Percentiles rank a stretch among this genome's conserved stretches.
Evolutionary conservation across 768 basidiomycete genomes (phyloP).

Genomic region (Termitomyces sp.): DNA sequence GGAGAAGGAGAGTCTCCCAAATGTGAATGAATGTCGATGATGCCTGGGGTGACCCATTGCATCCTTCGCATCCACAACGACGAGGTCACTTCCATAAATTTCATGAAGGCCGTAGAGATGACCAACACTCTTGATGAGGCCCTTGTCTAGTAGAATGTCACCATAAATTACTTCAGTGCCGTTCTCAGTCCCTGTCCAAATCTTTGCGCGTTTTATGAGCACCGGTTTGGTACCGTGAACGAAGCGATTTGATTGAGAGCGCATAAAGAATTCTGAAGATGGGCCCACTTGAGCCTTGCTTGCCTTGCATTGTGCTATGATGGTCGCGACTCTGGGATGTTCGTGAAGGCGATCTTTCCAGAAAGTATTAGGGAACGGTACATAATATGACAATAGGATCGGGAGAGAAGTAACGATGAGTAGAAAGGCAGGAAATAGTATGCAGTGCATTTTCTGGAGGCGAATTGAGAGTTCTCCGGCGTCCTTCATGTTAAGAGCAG

Average conservation of each 20-base stretch:
- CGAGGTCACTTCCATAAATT: conserved; percentile 29
- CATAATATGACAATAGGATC: conserved; percentile 1
- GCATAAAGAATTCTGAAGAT: conserved; percentile 38
- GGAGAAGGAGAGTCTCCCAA: conserved; percentile 53
- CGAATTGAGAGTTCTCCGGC: not conserved
- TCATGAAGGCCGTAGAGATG: conserved; percentile 28
- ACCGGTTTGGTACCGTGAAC: conserved; percentile 57
- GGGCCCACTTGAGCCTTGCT: conserved; percentile 38
- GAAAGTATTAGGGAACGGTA: conserved; percentile 1
- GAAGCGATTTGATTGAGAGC: conserved; percentile 61
- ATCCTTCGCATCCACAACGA: conserved; percentile 58
- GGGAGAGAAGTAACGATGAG: not conserved
- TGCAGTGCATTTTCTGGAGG: not conserved
- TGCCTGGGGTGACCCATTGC: conserved; percentile 78
- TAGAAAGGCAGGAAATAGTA: not conserved
- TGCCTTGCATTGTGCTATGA: conserved; percentile 39
- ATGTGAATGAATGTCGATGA: conserved; percentile 68
- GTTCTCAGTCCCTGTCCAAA: conserved; percentile 77
- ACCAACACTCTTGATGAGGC: conserved; percentile 60
- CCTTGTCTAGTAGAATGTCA: conserved; percentile 67
- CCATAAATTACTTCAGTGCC: conserved; percentile 62
- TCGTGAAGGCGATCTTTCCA: not conserved
- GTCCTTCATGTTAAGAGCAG: conserved; percentile 1
- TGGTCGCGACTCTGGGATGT: conserved; percentile 20
- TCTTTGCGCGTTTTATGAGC: conserved; percentile 67